Evolutionary conservation across 2,329 filamentous ascomycete species (phyloP), one percentile per base, ranked within the genome.

Genomic region (Fusarium beomiforme): DNA sequence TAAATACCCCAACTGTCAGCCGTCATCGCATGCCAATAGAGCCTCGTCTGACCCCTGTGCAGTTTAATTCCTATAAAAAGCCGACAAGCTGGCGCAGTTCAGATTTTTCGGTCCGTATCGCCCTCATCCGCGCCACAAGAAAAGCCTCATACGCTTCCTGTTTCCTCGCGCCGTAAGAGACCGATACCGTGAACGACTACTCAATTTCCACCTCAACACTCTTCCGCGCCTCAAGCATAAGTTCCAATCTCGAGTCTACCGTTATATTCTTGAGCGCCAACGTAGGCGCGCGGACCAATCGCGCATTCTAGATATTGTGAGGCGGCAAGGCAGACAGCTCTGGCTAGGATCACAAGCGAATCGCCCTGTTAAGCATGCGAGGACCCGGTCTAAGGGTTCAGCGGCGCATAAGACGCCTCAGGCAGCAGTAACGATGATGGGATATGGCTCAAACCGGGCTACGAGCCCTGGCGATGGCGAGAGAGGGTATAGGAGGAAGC

Each of bases 231-330:
- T 93, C 75, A 92, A 91, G 76, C 89, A 91, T 78, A 85, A 87
- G 57, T 83, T 93, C 12, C 94, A 97, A 81, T 91, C 91, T 39
- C 89, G 90, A 60, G 89, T 97, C 71, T 97, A 96, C 78, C 87
- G 87, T 47, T 93, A 91, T 70, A 85, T 97, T 61, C 83, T 95
- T 69, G 85, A 86, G 73, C 88, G 88, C 54, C 91, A 93, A 80
- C 84, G 82, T 50, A 86, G 83, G 73, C 85, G 86, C 67, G 80
- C 82, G 72, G 83, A 86, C 71, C 83, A 84, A 78, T 83, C 80
- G 70, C 81, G 83, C 51, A 78, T 86, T 67, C 75, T 86, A 67
- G 84, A 87, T 72, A 72, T 81, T 29, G 78, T 83, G 70, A 76
- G 77, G 42, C 77, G 80, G 62, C 81, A 83, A 69, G 81, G 82